phyloP scores from a whole-genome alignment of 495 filamentous ascomycete genomes.

The Penicillium dipodomyicola region DNA sequence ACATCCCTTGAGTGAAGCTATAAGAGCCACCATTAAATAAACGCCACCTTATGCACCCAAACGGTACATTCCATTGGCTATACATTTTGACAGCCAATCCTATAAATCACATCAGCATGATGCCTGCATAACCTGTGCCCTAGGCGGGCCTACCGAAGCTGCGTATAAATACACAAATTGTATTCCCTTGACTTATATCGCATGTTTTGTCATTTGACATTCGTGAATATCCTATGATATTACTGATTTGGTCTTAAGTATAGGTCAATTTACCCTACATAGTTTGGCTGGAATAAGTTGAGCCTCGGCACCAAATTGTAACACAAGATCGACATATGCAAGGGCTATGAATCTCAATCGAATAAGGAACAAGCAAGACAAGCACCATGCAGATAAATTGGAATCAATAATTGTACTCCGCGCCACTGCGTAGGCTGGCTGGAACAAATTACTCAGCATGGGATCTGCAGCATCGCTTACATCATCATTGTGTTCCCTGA shows the following conservation, averaged over 20 bases:
- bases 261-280: not conserved
- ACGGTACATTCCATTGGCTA: not conserved
- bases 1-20: not conserved
- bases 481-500: slow-evolving; percentile 11
- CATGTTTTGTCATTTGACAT: not conserved
- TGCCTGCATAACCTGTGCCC: not conserved
- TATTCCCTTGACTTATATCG: not conserved
- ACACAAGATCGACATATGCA: slow-evolving; percentile 3
- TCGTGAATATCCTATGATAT: not conserved
- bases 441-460: slow-evolving; percentile 10
- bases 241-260: not conserved
- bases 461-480: slow-evolving; percentile 9
- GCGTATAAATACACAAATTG: too few species aligned
- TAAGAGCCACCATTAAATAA: not conserved
- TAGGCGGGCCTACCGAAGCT: too few species aligned
- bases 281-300: not conserved
- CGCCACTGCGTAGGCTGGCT: not conserved
- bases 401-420: slow-evolving; percentile 1
- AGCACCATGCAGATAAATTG: not conserved
- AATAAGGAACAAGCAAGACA: not conserved
- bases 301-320: not conserved
- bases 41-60: not conserved
- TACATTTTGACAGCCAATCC: not conserved
- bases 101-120: not conserved
- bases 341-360: not conserved